These are phyloP conservation scores for Wickerhamiella qilinensis DNA, from an alignment of 805 yeast species.

Conservation along the genomic window DNA sequence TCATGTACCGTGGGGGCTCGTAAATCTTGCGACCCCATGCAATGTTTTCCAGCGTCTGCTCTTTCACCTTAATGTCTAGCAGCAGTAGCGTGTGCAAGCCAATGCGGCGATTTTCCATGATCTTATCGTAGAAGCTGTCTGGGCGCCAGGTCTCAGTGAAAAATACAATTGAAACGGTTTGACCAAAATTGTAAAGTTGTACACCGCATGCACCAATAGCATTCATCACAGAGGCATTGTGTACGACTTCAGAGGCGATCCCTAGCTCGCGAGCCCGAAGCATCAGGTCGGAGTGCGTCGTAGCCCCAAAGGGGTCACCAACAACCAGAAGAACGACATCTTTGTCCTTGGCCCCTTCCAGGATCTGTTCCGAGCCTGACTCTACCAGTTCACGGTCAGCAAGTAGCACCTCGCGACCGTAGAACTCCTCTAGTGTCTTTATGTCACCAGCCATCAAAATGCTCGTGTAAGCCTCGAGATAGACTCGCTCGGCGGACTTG, in stretches of 20 bases:
- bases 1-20: constrained; percentile 96
- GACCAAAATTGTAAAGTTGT: constrained; percentile 89
- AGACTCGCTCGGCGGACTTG: constrained; percentile 72
- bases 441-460: constrained; percentile 85
- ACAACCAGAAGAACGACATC: constrained; percentile 92
- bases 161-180: constrained; percentile 90
- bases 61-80: constrained; percentile 89
- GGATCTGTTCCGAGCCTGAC: constrained; percentile 67
- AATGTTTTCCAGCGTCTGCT: constrained; percentile 86
- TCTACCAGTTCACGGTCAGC: constrained; percentile 96
- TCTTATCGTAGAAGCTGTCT: constrained; percentile 80
- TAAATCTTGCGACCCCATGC: constrained; percentile 82
- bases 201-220: constrained; percentile 98
- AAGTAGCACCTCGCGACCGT: constrained; percentile 67
- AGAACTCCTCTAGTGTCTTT: constrained; percentile 58
- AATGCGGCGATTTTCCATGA: constrained; percentile 73
- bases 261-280: constrained; percentile 77
- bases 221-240: constrained; percentile 94
- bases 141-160: constrained; percentile 95
- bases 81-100: constrained; percentile 84
- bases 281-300: constrained; percentile 90
- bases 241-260: constrained; percentile 67
- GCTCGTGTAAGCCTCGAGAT: constrained; percentile 88
- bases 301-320: constrained; percentile 96
- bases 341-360: constrained; percentile 57